A percentile compares a stretch with the other conserved stretches of the same genome.
Conservation (phyloP, 306 rosid species). For the Sicyos edulis region DNA sequence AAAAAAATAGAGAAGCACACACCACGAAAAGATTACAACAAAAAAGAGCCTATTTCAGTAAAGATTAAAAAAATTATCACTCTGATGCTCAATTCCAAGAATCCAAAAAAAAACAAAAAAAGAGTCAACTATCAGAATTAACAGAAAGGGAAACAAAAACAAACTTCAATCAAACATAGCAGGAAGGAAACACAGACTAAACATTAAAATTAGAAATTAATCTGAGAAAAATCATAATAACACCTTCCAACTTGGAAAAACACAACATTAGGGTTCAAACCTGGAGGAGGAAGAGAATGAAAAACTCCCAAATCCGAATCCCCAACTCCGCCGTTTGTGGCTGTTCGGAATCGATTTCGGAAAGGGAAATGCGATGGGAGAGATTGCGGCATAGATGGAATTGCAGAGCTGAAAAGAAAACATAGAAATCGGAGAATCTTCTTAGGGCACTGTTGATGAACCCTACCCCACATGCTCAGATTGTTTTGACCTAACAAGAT, state of each 20-base stretch:
- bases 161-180: not conserved
- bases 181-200: not conserved
- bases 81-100: not conserved
- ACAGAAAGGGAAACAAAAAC: not conserved
- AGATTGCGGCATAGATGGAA: not conserved
- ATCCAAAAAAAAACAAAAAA: not conserved
- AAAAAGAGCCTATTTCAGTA: slow-evolving; percentile 4
- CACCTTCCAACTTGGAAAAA: not conserved
- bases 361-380: not conserved
- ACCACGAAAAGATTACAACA: not conserved
- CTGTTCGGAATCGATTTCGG: not conserved
- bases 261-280: not conserved
- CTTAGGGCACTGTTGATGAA: not conserved
- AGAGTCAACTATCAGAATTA: not conserved
- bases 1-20: not conserved
- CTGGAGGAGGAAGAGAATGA: not conserved
- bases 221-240: not conserved
- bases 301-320: slow-evolving; percentile 4
- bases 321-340: not conserved
- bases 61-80: not conserved
- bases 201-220: not conserved
- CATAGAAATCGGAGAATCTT: not conserved
- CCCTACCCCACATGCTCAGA: slow-evolving; percentile 18
- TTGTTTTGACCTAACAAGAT: not conserved
- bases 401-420: not conserved